phyloP scores from a whole-genome alignment of 2,329 filamentous ascomycete species.

The Elsinoe arachidis region DNA sequence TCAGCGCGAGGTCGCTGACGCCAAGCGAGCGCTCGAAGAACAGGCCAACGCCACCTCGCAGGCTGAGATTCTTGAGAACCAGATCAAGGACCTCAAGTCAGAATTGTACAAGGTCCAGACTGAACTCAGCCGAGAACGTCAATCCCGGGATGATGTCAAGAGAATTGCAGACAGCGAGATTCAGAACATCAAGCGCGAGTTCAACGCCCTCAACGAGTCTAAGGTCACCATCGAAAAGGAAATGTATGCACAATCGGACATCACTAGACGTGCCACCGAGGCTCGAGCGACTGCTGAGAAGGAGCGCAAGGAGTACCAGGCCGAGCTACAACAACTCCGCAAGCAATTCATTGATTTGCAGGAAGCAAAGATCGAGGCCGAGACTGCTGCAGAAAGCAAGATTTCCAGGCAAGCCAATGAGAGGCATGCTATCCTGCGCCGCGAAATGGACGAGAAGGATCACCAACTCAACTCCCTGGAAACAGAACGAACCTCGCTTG shows the following conservation, averaged over 20 bases:
- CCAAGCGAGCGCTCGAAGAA: slow-evolving; percentile 75
- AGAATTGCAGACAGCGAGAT: slow-evolving; percentile 85
- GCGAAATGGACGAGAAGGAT: slow-evolving; percentile 72
- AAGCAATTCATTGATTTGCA: slow-evolving; percentile 78
- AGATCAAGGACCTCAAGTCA: slow-evolving; percentile 78
- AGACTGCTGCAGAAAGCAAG: slow-evolving; percentile 69
- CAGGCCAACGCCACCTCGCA: slow-evolving; percentile 85
- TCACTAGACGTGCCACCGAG: slow-evolving; percentile 75
- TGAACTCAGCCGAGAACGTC: slow-evolving; percentile 81
- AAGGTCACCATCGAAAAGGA: slow-evolving; percentile 98
- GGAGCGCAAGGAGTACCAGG: slow-evolving; percentile 80
- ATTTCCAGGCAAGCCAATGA: slow-evolving; percentile 72
- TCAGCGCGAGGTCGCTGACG: slow-evolving; percentile 80
- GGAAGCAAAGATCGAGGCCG: slow-evolving; percentile 73
- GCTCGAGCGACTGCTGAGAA: slow-evolving; percentile 70
- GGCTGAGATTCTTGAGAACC: slow-evolving; percentile 76
- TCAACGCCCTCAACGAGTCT: slow-evolving; percentile 75
- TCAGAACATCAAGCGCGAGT: slow-evolving; percentile 73
- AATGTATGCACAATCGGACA: slow-evolving; percentile 90
- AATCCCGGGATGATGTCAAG: slow-evolving; percentile 88
- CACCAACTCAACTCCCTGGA: slow-evolving; percentile 71
- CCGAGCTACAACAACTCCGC: slow-evolving; percentile 72
- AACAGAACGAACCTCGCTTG: slow-evolving; percentile 65
- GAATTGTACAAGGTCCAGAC: slow-evolving; percentile 78
- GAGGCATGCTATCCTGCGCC: slow-evolving; percentile 65